phyloP scores from a whole-genome alignment of 345 rosid species.

The Aegle marmelos region DNA sequence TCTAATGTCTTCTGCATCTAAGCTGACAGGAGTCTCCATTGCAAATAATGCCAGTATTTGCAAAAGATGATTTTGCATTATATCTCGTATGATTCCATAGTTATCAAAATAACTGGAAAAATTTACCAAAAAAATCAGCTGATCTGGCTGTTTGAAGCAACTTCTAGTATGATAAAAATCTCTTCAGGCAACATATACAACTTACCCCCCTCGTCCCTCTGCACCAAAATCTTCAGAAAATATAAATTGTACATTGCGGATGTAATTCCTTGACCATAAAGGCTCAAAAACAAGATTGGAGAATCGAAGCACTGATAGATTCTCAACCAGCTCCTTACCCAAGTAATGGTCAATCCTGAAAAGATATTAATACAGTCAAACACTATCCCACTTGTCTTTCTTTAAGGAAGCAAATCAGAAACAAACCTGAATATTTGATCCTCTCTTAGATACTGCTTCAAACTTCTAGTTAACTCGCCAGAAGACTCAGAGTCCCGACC shows the following conservation, averaged over 20 bases:
- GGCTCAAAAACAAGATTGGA: constrained; percentile 96
- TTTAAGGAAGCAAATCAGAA: background rate
- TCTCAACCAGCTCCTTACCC: constrained; percentile 97
- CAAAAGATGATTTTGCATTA: constrained; percentile 93
- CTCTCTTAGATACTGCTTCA: constrained; percentile 73
- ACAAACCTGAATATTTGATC: constrained; percentile 85
- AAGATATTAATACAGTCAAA: constrained; percentile 4
- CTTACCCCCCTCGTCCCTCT: constrained; percentile 96
- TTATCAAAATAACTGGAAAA: constrained; percentile 47
- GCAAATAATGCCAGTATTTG: constrained; percentile 91
- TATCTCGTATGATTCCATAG: constrained; percentile 88
- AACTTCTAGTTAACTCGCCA: constrained; percentile 67
- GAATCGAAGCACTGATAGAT: constrained; percentile 86
- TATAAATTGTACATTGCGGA: constrained; percentile 81
- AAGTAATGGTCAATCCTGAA: constrained; percentile 85
- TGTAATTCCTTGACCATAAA: constrained; percentile 82
- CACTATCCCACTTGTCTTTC: background rate
- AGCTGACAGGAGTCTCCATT: constrained; percentile 98
- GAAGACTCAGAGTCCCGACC: constrained; percentile 87
- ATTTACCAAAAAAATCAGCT: background rate
- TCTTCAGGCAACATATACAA: background rate
- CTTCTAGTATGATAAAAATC: background rate
- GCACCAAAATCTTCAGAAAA: constrained; percentile 96
- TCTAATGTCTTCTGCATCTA: constrained; percentile 90
- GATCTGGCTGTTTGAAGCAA: background rate